phyloP scores from a whole-genome alignment of 2,329 filamentous ascomycete species.

The Chaetomiaceae sp. region DNA sequence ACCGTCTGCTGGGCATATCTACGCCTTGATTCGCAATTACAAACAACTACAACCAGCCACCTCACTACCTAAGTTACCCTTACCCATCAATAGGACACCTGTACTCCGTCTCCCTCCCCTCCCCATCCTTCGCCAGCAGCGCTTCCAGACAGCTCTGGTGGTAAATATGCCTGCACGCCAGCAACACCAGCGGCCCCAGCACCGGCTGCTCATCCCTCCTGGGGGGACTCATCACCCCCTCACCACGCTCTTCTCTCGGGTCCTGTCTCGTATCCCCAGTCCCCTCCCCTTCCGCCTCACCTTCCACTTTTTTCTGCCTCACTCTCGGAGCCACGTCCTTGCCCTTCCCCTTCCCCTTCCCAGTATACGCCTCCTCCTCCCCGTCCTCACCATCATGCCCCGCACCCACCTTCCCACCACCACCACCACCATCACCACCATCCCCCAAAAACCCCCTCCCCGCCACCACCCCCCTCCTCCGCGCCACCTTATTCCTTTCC shows the following conservation, averaged over 20 bases:
- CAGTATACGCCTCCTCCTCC: conserved; percentile 21
- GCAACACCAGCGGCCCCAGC: conserved; percentile 61
- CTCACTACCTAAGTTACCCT: background rate
- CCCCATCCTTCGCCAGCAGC: conserved; percentile 47
- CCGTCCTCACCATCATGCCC: conserved; percentile 18
- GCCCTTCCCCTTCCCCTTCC: conserved; percentile 52
- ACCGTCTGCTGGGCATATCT: no score
- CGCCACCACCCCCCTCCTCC: conserved; percentile 38
- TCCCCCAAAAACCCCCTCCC: conserved; percentile 7
- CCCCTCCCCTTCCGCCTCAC: conserved; percentile 33
- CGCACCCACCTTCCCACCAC: conserved; percentile 27
- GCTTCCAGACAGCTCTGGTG: conserved; percentile 66
- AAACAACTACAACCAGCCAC: conserved; percentile 11
- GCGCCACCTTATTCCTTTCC: conserved; percentile 25
- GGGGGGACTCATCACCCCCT: conserved; percentile 31
- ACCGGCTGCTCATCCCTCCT: conserved; percentile 41
- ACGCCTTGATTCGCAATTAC: no score
- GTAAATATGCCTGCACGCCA: conserved; percentile 68
- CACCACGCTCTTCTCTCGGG: conserved; percentile 30
- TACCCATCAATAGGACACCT: conserved; percentile 55
- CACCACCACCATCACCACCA: conserved; percentile 25
- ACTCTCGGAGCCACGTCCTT: conserved; percentile 31
- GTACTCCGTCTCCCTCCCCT: conserved; percentile 44
- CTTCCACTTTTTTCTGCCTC: conserved; percentile 36
- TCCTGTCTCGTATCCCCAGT: conserved; percentile 36